Percentiles rank a stretch among this genome's conserved stretches.
These are phyloP conservation scores for Komagataella mondaviorum DNA, from an alignment of 805 yeast genomes.

Conservation along the genomic window DNA sequence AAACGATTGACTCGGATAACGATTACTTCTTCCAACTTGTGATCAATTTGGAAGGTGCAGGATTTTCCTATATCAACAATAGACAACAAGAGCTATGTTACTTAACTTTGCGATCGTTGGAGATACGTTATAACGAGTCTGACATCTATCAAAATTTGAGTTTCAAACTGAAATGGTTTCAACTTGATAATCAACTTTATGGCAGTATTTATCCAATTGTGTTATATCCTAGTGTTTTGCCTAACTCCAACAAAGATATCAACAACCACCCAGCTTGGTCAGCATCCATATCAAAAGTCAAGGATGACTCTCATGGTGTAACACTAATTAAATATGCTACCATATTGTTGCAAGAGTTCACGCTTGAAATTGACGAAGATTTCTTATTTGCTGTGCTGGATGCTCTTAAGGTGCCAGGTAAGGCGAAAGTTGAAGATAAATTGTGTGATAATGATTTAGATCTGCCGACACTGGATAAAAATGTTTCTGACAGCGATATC, in stretches of 20 bases:
- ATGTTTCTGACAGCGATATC: constrained; percentile 45
- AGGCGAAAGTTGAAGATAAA: constrained; percentile 26
- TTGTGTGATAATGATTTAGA: constrained; percentile 50
- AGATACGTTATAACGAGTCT: constrained; percentile 68
- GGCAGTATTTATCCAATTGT: constrained; percentile 85
- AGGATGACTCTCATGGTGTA: constrained; percentile 87
- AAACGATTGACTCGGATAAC: constrained; percentile 38
- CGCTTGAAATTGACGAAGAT: constrained; percentile 90
- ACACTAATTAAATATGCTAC: constrained; percentile 87
- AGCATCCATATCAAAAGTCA: constrained; percentile 69
- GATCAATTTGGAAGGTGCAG: constrained; percentile 71
- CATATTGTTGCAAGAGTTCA: constrained; percentile 74
- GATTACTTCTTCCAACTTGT: constrained; percentile 38
- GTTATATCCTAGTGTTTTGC: constrained; percentile 80
- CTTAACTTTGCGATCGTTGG: constrained; percentile 70
- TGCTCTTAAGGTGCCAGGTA: constrained; percentile 70
- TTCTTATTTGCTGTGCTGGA: constrained; percentile 73
- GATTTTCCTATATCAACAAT: constrained; percentile 69
- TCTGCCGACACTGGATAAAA: constrained; percentile 56
- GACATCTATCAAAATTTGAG: constrained; percentile 72
- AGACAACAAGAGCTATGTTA: constrained; percentile 70
- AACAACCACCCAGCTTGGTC: constrained; percentile 85
- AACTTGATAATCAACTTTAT: constrained; percentile 81
- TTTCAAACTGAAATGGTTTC: constrained; percentile 85
- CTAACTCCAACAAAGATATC: constrained; percentile 73